Conservation (phyloP, 306 rosid species). For the Pterocarpus santalinus region DNA sequence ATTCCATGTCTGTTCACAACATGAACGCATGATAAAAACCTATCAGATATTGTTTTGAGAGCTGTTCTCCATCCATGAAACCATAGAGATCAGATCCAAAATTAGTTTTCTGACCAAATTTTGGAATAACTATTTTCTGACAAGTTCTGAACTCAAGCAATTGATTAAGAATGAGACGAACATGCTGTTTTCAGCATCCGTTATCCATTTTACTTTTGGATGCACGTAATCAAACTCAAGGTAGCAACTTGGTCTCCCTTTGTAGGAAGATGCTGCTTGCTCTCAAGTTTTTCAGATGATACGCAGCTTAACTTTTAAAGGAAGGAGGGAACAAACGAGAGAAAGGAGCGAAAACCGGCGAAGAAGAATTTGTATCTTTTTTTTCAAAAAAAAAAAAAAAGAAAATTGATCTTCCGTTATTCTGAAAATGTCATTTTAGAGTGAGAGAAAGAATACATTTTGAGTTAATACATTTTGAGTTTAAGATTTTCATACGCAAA, state of each 20-base stretch:
- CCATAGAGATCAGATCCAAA: constrained; percentile 7
- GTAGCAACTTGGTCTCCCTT: constrained; percentile 27
- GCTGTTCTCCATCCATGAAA: constrained; percentile 5
- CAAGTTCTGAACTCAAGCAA: background rate
- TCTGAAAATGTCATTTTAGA: background rate
- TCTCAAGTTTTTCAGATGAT: background rate
- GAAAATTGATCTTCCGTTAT: background rate
- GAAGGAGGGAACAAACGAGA: background rate
- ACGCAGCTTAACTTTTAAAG: constrained; percentile 22
- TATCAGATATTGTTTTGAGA: background rate
- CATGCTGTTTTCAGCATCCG: background rate
- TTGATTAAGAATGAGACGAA: constrained; percentile 33
- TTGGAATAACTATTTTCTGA: background rate
- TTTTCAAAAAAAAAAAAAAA: too few species aligned
- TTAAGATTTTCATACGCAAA: constrained; percentile 37
- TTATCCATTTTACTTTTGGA: constrained; percentile 15
- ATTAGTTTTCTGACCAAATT: constrained; percentile 8
- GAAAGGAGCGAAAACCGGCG: too few species aligned
- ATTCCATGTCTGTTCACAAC: background rate
- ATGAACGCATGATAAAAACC: background rate
- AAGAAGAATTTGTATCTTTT: too few species aligned
- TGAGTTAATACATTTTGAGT: background rate
- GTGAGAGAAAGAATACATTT: background rate
- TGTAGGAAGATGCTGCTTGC: background rate
- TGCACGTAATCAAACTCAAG: background rate